Evolutionary conservation across 1,284 basidiomycete species (phyloP).

Genomic region (Sanghuangporus weigelae): DNA sequence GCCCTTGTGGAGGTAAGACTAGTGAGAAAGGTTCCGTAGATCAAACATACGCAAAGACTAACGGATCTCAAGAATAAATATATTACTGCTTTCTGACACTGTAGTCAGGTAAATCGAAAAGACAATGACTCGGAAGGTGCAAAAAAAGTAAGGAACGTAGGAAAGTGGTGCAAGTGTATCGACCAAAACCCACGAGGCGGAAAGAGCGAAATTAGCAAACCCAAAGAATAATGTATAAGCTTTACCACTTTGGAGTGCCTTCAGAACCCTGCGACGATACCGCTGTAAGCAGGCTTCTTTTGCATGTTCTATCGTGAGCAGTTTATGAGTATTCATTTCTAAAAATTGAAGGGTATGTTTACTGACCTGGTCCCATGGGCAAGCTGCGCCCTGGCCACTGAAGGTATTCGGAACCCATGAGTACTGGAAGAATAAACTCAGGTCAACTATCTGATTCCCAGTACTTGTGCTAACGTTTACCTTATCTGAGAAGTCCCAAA

Average conservation of each 20-base stretch:
- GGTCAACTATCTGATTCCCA: neutral
- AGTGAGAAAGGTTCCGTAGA: neutral
- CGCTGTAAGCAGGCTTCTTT: conserved; percentile 22
- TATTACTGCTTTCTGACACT: neutral
- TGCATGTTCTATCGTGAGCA: conserved; percentile 17
- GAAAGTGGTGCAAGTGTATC: neutral
- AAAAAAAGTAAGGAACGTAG: neutral
- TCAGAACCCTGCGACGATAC: conserved; percentile 19
- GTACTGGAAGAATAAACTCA: conserved; percentile 13
- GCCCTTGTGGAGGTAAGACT: too few relatives aligned
- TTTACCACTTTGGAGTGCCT: neutral
- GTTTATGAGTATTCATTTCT: neutral
- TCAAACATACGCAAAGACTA: neutral
- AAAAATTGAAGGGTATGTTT: neutral
- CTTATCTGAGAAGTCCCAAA: conserved; percentile 50
- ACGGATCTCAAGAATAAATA: neutral
- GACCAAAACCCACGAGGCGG: neutral
- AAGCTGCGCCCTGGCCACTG: conserved; percentile 23
- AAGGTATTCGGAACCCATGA: conserved; percentile 23
- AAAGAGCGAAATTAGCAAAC: neutral
- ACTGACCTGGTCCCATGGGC: conserved; percentile 23
- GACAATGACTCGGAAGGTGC: neutral
- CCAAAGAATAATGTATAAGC: neutral
- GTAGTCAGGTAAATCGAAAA: neutral
- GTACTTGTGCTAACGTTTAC: neutral